phyloP scores from a whole-genome alignment of 345 rosid species.

The Turritis glabra region DNA sequence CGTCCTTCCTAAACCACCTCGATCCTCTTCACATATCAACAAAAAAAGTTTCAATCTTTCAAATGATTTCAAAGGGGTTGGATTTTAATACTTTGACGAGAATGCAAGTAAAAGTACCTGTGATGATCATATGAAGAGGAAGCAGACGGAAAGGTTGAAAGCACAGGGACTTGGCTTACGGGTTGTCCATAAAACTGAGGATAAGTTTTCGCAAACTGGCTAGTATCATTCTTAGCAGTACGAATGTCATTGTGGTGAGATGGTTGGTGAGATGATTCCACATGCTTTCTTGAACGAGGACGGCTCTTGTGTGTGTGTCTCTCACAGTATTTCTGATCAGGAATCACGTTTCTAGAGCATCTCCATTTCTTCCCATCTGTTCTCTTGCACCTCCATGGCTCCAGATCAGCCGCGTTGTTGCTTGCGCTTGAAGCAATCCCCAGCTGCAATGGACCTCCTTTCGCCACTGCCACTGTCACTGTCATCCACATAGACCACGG shows the following conservation, averaged over 20 bases:
- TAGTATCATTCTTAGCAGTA: constrained; percentile 28
- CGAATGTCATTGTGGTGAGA: constrained; percentile 45
- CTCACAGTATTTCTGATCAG: constrained; percentile 86
- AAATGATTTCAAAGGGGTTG: not conserved
- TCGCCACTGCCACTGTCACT: constrained; percentile 23
- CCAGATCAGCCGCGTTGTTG: constrained; percentile 40
- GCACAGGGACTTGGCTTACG: constrained; percentile 26
- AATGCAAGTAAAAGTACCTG: constrained; percentile 45
- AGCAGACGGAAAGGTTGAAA: constrained; percentile 35
- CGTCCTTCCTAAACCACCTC: constrained; percentile 78
- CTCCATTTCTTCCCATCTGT: constrained; percentile 97
- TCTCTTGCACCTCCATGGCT: constrained; percentile 86
- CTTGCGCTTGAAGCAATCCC: constrained; percentile 41
- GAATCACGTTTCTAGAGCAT: constrained; percentile 82
- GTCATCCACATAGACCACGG: constrained; percentile 8
- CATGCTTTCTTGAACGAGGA: constrained; percentile 99
- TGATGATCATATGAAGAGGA: constrained; percentile 49
- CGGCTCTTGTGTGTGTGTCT: constrained; percentile 87
- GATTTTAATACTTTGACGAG: not conserved
- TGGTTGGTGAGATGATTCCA: constrained; percentile 67
- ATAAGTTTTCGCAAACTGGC: constrained; percentile 25
- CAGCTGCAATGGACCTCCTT: constrained; percentile 36
- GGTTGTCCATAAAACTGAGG: constrained; percentile 41
- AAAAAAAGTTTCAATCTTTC: constrained; percentile 15
- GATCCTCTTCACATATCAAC: constrained; percentile 56